These are phyloP conservation scores for Myxozyma udenii DNA, from an alignment of 805 yeast species.

Conservation along the genomic window DNA sequence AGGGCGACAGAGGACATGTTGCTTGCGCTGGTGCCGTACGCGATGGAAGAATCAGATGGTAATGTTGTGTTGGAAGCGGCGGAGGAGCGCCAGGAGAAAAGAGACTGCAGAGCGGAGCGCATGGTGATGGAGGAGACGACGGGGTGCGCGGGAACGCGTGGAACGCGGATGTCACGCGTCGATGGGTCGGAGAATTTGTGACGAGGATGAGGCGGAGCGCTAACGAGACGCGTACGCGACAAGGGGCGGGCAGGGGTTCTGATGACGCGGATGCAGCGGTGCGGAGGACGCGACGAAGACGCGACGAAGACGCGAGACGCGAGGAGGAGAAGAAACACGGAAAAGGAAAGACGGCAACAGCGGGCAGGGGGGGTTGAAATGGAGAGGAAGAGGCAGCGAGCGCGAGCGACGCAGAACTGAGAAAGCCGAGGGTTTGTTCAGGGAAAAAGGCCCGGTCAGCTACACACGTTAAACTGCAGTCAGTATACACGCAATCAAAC, in stretches of 20 bases:
- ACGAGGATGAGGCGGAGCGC: background rate
- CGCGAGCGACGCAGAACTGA: too few relatives aligned
- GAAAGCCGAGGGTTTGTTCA: too few relatives aligned
- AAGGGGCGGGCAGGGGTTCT: background rate
- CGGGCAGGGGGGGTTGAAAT: too few relatives aligned
- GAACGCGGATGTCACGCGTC: too few relatives aligned
- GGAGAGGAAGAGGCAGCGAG: too few relatives aligned
- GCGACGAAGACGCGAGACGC: background rate
- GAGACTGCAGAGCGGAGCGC: background rate
- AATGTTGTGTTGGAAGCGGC: background rate
- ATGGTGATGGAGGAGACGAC: background rate
- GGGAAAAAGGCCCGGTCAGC: too few relatives aligned
- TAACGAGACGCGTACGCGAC: background rate
- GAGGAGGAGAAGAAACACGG: background rate
- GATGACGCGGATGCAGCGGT: too few relatives aligned
- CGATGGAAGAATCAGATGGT: background rate
- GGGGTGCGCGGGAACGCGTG: background rate
- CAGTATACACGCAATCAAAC: too few relatives aligned
- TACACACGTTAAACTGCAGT: too few relatives aligned
- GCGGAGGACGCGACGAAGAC: too few relatives aligned
- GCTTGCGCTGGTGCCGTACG: too few relatives aligned
- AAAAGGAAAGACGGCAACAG: too few relatives aligned
- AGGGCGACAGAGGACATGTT: constrained; percentile 4
- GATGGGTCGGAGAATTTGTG: background rate
- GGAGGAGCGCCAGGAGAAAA: background rate